A percentile compares a stretch with the other conserved stretches of the same genome.
Evolutionary conservation across 768 basidiomycete species (phyloP).

Genomic region (Clavulina sp.): DNA sequence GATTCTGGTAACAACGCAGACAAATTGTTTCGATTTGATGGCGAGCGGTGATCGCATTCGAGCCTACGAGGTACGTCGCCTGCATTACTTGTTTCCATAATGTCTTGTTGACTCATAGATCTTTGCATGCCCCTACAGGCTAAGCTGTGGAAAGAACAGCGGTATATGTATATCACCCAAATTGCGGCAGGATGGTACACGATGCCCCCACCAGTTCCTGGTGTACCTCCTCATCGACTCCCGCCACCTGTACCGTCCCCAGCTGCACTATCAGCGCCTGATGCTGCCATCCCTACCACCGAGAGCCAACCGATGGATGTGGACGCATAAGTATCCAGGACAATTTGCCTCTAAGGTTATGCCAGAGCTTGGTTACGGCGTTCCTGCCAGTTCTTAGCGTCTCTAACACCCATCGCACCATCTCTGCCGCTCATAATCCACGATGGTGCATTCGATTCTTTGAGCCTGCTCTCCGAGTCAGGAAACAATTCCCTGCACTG

Average conservation of each 20-base stretch:
- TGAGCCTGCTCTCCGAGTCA: no score
- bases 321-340: no score
- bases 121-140: not conserved
- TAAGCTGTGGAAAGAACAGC: not conserved
- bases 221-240: not conserved
- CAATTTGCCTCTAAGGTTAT: no score
- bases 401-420: no score
- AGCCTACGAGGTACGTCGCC: not conserved
- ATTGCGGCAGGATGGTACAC: not conserved
- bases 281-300: not conserved
- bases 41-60: not conserved
- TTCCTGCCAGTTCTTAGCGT: no score
- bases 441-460: no score
- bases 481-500: no score
- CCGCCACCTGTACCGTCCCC: not conserved
- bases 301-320: no score
- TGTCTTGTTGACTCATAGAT: not conserved
- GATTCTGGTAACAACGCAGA: not conserved
- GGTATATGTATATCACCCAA: constrained; percentile 1
- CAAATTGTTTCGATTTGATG: not conserved
- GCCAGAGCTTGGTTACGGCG: no score
- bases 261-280: not conserved
- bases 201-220: not conserved
- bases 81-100: not conserved
- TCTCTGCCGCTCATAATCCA: no score